These are phyloP conservation scores for Microcyclosporella mali DNA, from an alignment of 2,329 filamentous ascomycete genomes.

Conservation along the genomic window DNA sequence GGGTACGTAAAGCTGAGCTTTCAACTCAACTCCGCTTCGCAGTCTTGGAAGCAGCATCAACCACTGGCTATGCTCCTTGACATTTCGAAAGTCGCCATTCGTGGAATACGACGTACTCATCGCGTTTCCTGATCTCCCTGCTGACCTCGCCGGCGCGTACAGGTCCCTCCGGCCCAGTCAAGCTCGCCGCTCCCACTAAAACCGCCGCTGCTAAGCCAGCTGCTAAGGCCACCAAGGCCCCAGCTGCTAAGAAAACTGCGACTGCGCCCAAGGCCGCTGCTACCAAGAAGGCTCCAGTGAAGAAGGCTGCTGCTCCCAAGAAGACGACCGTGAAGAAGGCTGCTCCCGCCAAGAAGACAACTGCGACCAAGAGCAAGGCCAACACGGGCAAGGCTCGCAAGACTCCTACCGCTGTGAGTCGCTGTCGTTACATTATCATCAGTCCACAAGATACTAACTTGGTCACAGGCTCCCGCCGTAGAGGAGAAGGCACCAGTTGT, in stretches of 20 bases:
- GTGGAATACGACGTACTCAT: conserved; percentile 2
- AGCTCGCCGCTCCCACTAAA: conserved; percentile 52
- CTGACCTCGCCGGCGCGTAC: conserved; percentile 22
- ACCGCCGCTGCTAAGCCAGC: conserved; percentile 36
- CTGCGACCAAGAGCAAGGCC: conserved; percentile 37
- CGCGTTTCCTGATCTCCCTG: conserved; percentile 6
- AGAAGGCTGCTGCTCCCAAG: conserved; percentile 31
- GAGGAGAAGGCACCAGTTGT: conserved; percentile 61
- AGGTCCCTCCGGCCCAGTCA: conserved; percentile 84
- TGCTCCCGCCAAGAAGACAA: conserved; percentile 27
- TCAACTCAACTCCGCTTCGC: conserved; percentile 13
- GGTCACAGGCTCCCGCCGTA: conserved; percentile 54
- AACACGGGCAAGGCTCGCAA: conserved; percentile 44
- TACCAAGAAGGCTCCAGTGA: conserved; percentile 43
- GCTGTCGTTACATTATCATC: conserved; percentile 2
- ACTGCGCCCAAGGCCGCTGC: conserved; percentile 31
- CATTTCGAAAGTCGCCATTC: conserved; percentile 5
- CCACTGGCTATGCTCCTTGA: conserved; percentile 7
- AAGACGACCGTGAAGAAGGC: conserved; percentile 38
- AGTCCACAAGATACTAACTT: conserved; percentile 13
- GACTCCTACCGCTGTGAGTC: conserved; percentile 31
- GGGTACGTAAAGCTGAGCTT: conserved; percentile 53
- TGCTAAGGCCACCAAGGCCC: conserved; percentile 26
- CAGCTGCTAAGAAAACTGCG: conserved; percentile 39
- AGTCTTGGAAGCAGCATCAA: conserved; percentile 8